A percentile compares a stretch with the other conserved stretches of the same genome.
phyloP scores from a whole-genome alignment of 495 filamentous ascomycete species.

The Annulohypoxylon maeteangense region DNA sequence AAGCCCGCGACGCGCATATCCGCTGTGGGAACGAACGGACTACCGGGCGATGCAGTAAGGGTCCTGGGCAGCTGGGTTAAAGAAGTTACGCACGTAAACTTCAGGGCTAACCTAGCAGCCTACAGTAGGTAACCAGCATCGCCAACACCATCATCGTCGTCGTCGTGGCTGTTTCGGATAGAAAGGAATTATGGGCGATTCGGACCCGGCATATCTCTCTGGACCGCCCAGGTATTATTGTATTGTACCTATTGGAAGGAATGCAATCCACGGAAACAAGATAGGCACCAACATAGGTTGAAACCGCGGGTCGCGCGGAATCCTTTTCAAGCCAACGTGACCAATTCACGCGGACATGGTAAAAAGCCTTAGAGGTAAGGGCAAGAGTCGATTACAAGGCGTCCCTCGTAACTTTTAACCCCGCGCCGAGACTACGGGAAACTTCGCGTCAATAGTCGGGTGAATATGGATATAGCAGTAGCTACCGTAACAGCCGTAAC shows the following conservation, averaged over 20 bases:
- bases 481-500: not conserved
- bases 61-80: conserved; percentile 4
- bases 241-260: too few species aligned
- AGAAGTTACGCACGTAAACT: conserved; percentile 4
- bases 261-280: not conserved
- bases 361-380: not conserved
- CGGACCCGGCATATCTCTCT: not conserved
- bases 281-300: not conserved
- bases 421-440: conserved; percentile 17
- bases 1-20: conserved; percentile 13
- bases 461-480: not conserved
- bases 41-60: conserved; percentile 15
- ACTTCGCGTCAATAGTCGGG: not conserved
- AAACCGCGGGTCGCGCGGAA: conserved; percentile 12
- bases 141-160: not conserved
- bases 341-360: not conserved
- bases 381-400: not conserved
- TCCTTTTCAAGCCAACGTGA: conserved; percentile 11
- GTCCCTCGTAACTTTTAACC: conserved; percentile 5
- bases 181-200: not conserved
- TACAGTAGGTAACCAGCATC: not conserved
- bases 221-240: not conserved
- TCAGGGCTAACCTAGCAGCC: not conserved
- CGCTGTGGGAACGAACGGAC: not conserved
- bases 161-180: conserved; percentile 11